These are phyloP conservation scores for Penicillium egyptiacum DNA, from an alignment of 495 filamentous ascomycete species.

Conservation along the genomic window DNA sequence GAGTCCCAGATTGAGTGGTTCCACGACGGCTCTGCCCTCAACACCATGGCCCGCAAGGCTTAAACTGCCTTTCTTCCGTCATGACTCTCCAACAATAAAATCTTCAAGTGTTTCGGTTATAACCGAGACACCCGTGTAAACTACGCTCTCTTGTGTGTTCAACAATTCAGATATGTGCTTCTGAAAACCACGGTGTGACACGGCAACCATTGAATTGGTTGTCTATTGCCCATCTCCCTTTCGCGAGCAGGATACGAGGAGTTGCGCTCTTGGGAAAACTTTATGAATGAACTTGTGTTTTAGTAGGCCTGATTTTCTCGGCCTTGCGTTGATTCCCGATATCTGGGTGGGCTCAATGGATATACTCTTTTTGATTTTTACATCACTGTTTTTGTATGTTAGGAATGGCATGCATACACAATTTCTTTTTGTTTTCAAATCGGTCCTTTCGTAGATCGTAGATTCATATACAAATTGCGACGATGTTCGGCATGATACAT, in stretches of 20 bases:
- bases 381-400: conserved; percentile 44
- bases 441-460: not conserved
- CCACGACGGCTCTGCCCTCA: conserved; percentile 92
- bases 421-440: conserved; percentile 28
- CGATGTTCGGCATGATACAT: not conserved
- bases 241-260: conserved; percentile 35
- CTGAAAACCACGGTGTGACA: not conserved
- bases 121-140: conserved; percentile 10
- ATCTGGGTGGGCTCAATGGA: conserved; percentile 47
- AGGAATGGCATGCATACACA: conserved; percentile 45
- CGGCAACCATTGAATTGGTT: not conserved
- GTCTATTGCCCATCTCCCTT: conserved; percentile 18
- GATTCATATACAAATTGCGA: not conserved
- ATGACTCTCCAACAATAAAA: conserved; percentile 10
- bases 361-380: conserved; percentile 46
- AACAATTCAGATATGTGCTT: conserved; percentile 16
- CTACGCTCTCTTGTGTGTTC: conserved; percentile 16
- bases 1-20: conserved; percentile 97
- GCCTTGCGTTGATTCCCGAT: conserved; percentile 37
- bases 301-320: conserved; percentile 24
- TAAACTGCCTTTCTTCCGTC: conserved; percentile 30
- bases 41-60: conserved; percentile 89
- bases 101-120: conserved; percentile 12
- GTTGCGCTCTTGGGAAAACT: conserved; percentile 43
- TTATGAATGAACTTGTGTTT: conserved; percentile 44